A percentile compares a stretch with the other conserved stretches of the same genome.
These are phyloP conservation scores for Cladosporium phlei DNA, from an alignment of 2,329 filamentous ascomycete genomes.

Conservation along the genomic window DNA sequence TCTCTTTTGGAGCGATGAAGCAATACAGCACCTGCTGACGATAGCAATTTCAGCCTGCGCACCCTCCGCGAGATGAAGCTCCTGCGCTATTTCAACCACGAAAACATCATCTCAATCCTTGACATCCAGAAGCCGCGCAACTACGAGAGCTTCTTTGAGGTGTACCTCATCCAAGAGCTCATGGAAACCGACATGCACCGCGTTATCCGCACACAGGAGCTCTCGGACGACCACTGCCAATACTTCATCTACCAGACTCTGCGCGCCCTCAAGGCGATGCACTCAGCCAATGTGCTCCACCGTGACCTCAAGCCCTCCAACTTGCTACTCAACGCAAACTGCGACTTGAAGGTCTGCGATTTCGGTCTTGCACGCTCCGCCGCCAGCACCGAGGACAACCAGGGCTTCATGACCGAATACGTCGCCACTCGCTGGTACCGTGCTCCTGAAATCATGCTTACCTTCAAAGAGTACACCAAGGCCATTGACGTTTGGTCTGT, in stretches of 20 bases:
- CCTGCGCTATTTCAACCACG: constrained; percentile 97
- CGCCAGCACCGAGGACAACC: constrained; percentile 96
- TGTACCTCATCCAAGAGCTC: constrained; percentile 97
- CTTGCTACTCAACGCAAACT: constrained; percentile 94
- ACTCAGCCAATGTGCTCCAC: constrained; percentile 96
- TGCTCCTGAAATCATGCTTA: constrained; percentile 99
- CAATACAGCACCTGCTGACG: too few relatives aligned
- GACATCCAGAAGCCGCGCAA: constrained; percentile 97
- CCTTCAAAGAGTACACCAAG: constrained; percentile 99
- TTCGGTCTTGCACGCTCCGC: constrained; percentile 91
- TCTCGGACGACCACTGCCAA: constrained; percentile 98
- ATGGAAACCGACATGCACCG: constrained; percentile 99
- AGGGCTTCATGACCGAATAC: constrained; percentile 99
- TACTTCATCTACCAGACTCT: constrained; percentile 99
- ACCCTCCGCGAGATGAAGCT: constrained; percentile 99
- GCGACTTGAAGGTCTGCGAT: constrained; percentile 97
- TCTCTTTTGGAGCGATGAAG: too few relatives aligned
- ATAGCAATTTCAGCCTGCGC: constrained; percentile 60
- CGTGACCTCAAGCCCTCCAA: constrained; percentile 97
- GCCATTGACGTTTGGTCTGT: constrained; percentile 99
- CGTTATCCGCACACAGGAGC: constrained; percentile 95
- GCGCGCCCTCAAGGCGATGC: constrained; percentile 96
- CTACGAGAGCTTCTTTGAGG: constrained; percentile 94
- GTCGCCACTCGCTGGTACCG: constrained; percentile 98
- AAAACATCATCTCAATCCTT: constrained; percentile 99